Base-by-base conservation (phyloP, 108 stramenopile genomes). In the Heterococcus sp. region DNA sequence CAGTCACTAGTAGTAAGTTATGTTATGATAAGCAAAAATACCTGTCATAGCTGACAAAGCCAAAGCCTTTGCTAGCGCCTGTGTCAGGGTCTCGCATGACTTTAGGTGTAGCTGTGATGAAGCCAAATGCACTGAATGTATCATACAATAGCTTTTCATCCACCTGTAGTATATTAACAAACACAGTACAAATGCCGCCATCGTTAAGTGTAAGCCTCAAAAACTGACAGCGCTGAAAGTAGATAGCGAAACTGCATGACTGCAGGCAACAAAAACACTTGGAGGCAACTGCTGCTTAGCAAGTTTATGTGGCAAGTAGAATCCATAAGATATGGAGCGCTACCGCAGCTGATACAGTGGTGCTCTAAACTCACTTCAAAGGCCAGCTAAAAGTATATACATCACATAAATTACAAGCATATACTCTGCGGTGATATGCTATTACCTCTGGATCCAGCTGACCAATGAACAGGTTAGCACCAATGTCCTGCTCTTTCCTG, bases 121-220 rank as follows among this genome's bases (percentile, higher is more conserved):
- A 93, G 14, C 98, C 98, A 89, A 99, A 99, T 1, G 97, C 94
- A 3, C 90, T 90, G 79, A 99, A 99, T 3, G 97, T 98, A 85
- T 99, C 98, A 75, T 97, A 93, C 69, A 99, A 80, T 72, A 98
- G 78, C 85, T 97, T 96, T 85, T 99, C 98, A 76, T 97, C 96
- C 58, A 97, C 97, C 46, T 58, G 46, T 14, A 58, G 14, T 58
- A 14, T 21, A 58, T 14, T 21, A 58, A 58, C 46, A 58, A 8
- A 14, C 46, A 58, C 46, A 58, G 46, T 58, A 21, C 46, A 8
- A 14, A 39, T 46, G 69, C 76, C 68, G 81, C 96, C 95, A 76
- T n/a, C n/a, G n/a, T n/a, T n/a, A n/a, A n/a, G n/a, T 21, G 21
- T 58, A 58, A 58, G 14, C 8, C 46, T 58, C 46, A 58, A 58